Conservation (phyloP, 1,284 basidiomycete genomes). For the Irpex rosettiformis region DNA sequence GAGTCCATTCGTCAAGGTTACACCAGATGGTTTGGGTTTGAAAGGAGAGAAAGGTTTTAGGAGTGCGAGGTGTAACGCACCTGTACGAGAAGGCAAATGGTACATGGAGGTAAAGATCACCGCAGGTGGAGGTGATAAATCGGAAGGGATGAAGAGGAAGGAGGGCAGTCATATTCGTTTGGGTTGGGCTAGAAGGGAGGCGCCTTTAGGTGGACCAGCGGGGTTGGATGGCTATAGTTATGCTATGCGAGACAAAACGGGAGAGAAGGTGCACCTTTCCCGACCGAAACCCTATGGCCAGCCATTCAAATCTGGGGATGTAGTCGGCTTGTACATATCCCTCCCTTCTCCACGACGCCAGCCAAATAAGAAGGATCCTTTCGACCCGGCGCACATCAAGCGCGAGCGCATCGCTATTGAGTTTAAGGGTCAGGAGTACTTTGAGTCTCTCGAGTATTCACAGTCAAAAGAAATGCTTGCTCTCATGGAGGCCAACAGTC, state of each 20-base stretch:
- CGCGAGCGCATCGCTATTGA: slow-evolving; percentile 91
- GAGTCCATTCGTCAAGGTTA: slow-evolving; percentile 75
- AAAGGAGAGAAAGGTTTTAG: slow-evolving; percentile 89
- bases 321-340: slow-evolving; percentile 91
- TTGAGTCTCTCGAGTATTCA: slow-evolving; percentile 91
- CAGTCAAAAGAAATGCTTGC: slow-evolving; percentile 93
- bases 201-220: slow-evolving; percentile 87
- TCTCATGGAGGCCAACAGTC: slow-evolving; percentile 58
- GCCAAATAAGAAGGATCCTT: slow-evolving; percentile 52
- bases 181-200: slow-evolving; percentile 91
- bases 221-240: slow-evolving; percentile 96
- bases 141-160: slow-evolving; percentile 40
- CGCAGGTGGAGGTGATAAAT: slow-evolving; percentile 68
- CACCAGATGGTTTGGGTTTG: slow-evolving; percentile 75
- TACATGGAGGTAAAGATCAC: slow-evolving; percentile 89
- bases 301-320: slow-evolving; percentile 79
- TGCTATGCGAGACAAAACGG: slow-evolving; percentile 86
- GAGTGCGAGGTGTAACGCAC: slow-evolving; percentile 86
- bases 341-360: slow-evolving; percentile 64
- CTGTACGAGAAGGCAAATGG: slow-evolving; percentile 89
- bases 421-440: slow-evolving; percentile 95
- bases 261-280: slow-evolving; percentile 87
- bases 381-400: slow-evolving; percentile 75
- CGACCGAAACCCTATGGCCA: slow-evolving; percentile 77
- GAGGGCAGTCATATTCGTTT: slow-evolving; percentile 85